phyloP scores from a whole-genome alignment of 2,329 filamentous ascomycete species.

The Xylariales sp. region DNA sequence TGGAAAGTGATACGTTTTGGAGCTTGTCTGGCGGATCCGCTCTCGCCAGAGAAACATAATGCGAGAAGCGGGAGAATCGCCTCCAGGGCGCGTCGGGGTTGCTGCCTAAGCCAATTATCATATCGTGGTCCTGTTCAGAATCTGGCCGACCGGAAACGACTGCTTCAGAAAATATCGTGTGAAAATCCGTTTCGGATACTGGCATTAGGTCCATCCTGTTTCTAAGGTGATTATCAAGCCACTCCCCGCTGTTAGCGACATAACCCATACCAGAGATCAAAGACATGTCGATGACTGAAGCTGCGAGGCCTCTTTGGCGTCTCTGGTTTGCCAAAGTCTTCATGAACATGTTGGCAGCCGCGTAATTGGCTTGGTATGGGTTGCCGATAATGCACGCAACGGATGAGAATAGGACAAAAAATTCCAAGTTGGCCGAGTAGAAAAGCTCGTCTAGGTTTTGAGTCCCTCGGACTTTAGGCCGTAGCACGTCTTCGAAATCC shows the following conservation, averaged over 20 bases:
- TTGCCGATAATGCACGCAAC: slow-evolving; percentile 2
- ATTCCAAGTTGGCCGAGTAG: slow-evolving; percentile 46
- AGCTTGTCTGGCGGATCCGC: too few species aligned
- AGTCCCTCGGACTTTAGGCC: slow-evolving; percentile 57
- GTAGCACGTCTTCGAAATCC: slow-evolving; percentile 46
- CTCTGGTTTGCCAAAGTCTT: background rate
- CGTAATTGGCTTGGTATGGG: slow-evolving; percentile 8
- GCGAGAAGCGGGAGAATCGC: too few species aligned
- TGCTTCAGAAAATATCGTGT: too few species aligned
- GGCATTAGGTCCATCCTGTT: too few species aligned
- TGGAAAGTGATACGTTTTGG: too few species aligned
- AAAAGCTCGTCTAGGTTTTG: slow-evolving; percentile 53
- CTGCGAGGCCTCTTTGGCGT: background rate
- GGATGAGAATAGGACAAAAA: slow-evolving; percentile 49
- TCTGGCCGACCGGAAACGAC: too few species aligned
- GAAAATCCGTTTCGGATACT: too few species aligned
- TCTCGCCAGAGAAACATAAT: too few species aligned
- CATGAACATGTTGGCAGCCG: slow-evolving; percentile 22
- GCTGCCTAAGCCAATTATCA: too few species aligned
- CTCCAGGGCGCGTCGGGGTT: too few species aligned
- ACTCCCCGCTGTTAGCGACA: background rate
- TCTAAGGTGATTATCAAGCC: too few species aligned
- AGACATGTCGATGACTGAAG: slow-evolving; percentile 3
- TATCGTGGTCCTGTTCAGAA: too few species aligned
- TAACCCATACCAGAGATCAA: background rate